phyloP scores from a whole-genome alignment of 257 asterid genomes.

The Linaria vulgaris region DNA sequence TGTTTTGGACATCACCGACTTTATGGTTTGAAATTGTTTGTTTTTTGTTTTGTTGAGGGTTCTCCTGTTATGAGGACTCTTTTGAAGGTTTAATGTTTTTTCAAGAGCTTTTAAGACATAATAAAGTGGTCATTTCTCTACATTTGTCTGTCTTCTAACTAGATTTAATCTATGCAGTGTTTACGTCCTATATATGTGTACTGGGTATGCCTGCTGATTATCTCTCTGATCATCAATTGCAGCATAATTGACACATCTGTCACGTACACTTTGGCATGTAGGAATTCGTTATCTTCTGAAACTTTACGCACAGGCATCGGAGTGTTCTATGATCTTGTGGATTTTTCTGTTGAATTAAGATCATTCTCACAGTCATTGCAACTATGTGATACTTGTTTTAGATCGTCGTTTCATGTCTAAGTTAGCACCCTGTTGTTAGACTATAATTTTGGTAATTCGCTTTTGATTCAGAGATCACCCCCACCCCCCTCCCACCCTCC shows the following conservation, averaged over 20 bases:
- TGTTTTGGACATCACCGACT: slow-evolving; percentile 2
- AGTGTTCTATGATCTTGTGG: slow-evolving; percentile 1
- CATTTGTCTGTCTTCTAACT: not conserved
- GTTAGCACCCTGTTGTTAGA: not conserved
- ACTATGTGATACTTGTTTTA: not conserved
- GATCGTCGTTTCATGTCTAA: not conserved
- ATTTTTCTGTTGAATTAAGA: not conserved
- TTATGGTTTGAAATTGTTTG: not conserved
- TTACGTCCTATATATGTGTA: not conserved
- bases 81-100: slow-evolving; percentile 3
- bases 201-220: slow-evolving; percentile 2
- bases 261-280: not conserved
- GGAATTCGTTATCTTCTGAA: not conserved
- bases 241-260: not conserved
- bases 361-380: not conserved
- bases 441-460: not conserved
- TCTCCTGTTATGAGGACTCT: not conserved
- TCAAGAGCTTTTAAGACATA: not conserved
- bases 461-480: slow-evolving; percentile 1
- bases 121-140: not conserved
- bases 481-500: too few species aligned
- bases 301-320: not conserved
- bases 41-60: not conserved
- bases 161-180: not conserved
- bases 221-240: slow-evolving; percentile 13